phyloP scores from a whole-genome alignment of 768 basidiomycete species.

The Phylloporus rhodoxanthus region DNA sequence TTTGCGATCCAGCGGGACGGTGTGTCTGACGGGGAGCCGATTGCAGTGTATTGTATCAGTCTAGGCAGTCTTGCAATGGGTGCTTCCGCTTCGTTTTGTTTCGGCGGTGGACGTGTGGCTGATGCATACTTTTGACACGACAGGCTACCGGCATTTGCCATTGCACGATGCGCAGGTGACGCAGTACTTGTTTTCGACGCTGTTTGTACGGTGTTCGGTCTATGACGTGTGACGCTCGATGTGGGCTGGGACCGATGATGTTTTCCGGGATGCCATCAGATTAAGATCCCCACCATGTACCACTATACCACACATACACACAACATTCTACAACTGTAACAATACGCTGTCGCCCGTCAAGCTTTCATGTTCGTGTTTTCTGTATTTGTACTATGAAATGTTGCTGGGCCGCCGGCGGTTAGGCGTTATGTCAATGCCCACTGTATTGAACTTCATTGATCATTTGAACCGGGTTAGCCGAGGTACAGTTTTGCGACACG shows the following conservation, averaged over 20 bases:
- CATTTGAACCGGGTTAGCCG: too few species aligned
- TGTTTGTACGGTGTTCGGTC: slow-evolving; percentile 70
- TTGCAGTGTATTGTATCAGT: slow-evolving; percentile 70
- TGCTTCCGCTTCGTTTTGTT: slow-evolving; percentile 29
- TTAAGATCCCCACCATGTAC: too few species aligned
- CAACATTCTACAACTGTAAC: not conserved
- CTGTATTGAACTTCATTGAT: too few species aligned
- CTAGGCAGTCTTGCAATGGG: slow-evolving; percentile 70
- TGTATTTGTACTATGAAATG: not conserved
- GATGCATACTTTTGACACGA: not conserved
- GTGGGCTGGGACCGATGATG: not conserved
- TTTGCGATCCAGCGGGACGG: slow-evolving; percentile 70
- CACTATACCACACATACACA: not conserved
- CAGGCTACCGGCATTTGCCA: slow-evolving; percentile 87
- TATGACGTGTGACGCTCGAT: slow-evolving; percentile 21
- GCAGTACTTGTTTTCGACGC: slow-evolving; percentile 88
- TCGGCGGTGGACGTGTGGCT: not conserved
- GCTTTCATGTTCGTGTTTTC: not conserved
- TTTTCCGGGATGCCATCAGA: not conserved
- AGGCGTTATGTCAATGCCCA: too few species aligned
- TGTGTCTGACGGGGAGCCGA: slow-evolving; percentile 51
- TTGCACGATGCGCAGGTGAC: slow-evolving; percentile 83
- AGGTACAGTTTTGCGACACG: too few species aligned
- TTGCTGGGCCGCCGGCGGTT: not conserved
- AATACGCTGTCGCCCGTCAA: not conserved